phyloP scores from a whole-genome alignment of 306 rosid genomes.

The Lathyrus aphaca region DNA sequence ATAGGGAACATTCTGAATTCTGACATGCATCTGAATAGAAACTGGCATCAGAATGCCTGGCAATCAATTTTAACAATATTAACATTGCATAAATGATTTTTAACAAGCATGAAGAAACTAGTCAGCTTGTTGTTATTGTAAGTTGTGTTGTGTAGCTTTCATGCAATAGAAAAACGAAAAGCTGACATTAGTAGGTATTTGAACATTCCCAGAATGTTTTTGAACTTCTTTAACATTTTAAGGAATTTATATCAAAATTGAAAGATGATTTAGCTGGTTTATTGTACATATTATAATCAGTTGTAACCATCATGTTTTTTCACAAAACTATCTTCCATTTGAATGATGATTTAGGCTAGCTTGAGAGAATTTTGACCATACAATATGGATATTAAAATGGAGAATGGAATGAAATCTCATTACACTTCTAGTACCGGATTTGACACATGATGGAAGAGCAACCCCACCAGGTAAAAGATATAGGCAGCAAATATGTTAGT shows the following conservation, averaged over 20 bases:
- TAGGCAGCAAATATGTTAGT: no score
- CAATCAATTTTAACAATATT: constrained; percentile 21
- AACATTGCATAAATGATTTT: constrained; percentile 17
- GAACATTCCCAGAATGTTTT: neutral
- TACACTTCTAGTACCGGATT: constrained; percentile 12
- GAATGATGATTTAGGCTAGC: neutral
- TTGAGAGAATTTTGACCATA: neutral
- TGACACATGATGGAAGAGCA: constrained; percentile 5
- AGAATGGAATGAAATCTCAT: constrained; percentile 24
- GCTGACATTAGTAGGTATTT: constrained; percentile 2
- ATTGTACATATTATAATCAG: no score
- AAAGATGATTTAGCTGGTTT: neutral
- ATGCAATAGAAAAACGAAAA: constrained; percentile 26
- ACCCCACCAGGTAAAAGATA: constrained; percentile 5
- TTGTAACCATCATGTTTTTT: neutral
- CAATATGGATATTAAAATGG: constrained; percentile 26
- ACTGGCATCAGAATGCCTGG: neutral
- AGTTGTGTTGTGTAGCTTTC: constrained; percentile 29
- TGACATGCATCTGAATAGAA: constrained; percentile 15
- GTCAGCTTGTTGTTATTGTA: constrained; percentile 8
- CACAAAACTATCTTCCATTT: constrained; percentile 5
- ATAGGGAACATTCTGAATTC: constrained; percentile 23
- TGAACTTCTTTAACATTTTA: constrained; percentile 1
- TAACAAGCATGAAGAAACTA: constrained; percentile 12
- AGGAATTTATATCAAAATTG: neutral